Conservation (phyloP, 2,329 filamentous ascomycete genomes). For the Bipolaris zeicola region DNA sequence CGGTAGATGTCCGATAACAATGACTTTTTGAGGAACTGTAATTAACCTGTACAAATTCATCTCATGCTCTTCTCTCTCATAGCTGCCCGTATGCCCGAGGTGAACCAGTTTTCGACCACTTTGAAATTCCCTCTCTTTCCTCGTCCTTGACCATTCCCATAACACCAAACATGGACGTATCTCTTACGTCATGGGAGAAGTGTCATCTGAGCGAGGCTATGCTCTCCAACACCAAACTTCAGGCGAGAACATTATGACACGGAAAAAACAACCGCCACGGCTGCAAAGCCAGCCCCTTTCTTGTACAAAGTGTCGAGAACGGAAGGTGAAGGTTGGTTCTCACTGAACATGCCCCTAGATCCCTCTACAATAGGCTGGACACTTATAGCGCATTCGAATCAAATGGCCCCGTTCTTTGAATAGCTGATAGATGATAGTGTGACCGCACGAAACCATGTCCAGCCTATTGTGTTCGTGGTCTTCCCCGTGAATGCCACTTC, state of each 20-base stretch:
- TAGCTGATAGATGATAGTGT: conserved; percentile 41
- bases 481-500: conserved; percentile 56
- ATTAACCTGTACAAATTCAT: not conserved
- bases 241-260: conserved; percentile 17
- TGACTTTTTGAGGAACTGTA: not conserved
- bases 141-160: not conserved
- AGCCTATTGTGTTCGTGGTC: conserved; percentile 55
- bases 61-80: not conserved
- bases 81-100: not conserved
- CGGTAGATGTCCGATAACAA: not conserved
- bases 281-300: conserved; percentile 54
- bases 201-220: conserved; percentile 22
- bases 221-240: conserved; percentile 16
- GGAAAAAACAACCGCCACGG: conserved; percentile 47
- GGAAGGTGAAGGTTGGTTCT: conserved; percentile 54
- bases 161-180: not conserved
- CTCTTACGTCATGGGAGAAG: conserved; percentile 4
- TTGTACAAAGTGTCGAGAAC: conserved; percentile 56
- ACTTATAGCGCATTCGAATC: no score
- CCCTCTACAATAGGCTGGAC: not conserved
- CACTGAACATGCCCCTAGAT: not conserved
- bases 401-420: not conserved
- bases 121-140: not conserved
- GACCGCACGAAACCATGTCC: conserved; percentile 58
- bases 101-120: not conserved